Conservation (phyloP, 345 rosid species). For the Sonneratia alba region DNA sequence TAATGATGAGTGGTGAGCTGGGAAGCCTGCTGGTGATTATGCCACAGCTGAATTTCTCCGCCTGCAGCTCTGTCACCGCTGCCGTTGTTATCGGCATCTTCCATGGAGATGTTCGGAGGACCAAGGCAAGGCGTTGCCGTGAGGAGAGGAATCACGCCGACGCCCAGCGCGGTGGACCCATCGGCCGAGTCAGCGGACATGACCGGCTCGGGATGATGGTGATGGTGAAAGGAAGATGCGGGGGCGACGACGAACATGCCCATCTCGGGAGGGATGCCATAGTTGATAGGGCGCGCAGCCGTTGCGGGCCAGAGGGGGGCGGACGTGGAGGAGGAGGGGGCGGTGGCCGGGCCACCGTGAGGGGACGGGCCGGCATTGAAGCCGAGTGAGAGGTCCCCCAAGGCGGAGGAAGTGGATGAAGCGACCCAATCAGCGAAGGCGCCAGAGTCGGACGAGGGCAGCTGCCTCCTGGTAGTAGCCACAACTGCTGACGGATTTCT, state of each 20-base stretch:
- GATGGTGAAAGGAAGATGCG: conserved; percentile 39
- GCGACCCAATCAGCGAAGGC: conserved; percentile 89
- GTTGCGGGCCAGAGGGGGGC: conserved; percentile 42
- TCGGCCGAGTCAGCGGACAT: not conserved
- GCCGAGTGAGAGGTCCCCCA: conserved; percentile 93
- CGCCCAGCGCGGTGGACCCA: conserved; percentile 27
- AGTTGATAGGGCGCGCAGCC: conserved; percentile 24
- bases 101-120: conserved; percentile 23
- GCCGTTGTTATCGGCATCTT: conserved; percentile 17
- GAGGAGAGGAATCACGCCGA: conserved; percentile 70
- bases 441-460: conserved; percentile 72
- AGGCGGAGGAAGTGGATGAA: conserved; percentile 43
- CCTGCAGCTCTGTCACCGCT: not conserved
- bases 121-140: conserved; percentile 43
- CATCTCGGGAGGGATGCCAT: conserved; percentile 61
- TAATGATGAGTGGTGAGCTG: conserved; percentile 16
- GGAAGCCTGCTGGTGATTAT: conserved; percentile 25
- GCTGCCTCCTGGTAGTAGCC: conserved; percentile 98
- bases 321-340: conserved; percentile 19
- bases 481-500: conserved; percentile 31
- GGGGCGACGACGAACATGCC: conserved; percentile 90
- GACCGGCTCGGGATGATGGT: conserved; percentile 25
- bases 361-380: conserved; percentile 81
- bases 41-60: conserved; percentile 59
- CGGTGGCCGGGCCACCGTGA: conserved; percentile 24